A percentile compares a stretch with the other conserved stretches of the same genome.
phyloP scores from a whole-genome alignment of 805 yeast species.

The Wickerhamomyces tratensis region DNA sequence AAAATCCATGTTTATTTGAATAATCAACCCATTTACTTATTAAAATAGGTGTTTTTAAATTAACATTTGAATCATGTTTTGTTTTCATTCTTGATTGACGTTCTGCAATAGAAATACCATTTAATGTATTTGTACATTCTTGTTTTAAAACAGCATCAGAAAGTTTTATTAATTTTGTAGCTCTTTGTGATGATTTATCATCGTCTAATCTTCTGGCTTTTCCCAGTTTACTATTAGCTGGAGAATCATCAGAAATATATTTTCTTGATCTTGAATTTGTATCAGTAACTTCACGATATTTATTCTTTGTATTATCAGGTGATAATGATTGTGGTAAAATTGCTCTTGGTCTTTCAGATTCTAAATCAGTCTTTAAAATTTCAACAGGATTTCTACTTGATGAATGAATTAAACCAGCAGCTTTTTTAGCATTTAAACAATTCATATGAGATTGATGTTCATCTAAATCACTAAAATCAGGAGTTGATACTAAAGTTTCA shows the following conservation, averaged over 20 bases:
- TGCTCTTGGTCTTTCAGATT: constrained; percentile 55
- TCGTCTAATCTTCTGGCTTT: constrained; percentile 30
- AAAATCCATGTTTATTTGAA: constrained; percentile 90
- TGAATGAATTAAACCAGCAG: constrained; percentile 46
- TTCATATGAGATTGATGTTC: constrained; percentile 56
- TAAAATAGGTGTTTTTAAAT: constrained; percentile 45
- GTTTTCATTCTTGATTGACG: constrained; percentile 33
- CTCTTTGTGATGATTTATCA: constrained; percentile 17
- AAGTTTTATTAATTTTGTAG: constrained; percentile 13
- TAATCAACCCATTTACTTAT: constrained; percentile 98
- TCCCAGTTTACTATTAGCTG: constrained; percentile 20
- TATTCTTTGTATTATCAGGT: constrained; percentile 83
- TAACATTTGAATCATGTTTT: constrained; percentile 1
- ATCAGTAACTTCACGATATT: constrained; percentile 55
- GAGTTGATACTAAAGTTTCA: constrained; percentile 52
- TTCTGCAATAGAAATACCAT: constrained; percentile 34
- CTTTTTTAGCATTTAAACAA: constrained; percentile 54
- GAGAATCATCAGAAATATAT: constrained; percentile 21
- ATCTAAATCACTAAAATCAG: constrained; percentile 46
- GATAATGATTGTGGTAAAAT: constrained; percentile 84
- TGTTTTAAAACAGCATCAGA: constrained; percentile 26
- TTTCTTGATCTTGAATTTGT: constrained; percentile 12
- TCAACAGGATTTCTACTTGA: constrained; percentile 55
- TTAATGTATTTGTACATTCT: constrained; percentile 35
- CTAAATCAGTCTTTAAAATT: constrained; percentile 57